These are phyloP conservation scores for Euphorbia celastroides DNA, from an alignment of 441 rosid species.

Conservation along the genomic window DNA sequence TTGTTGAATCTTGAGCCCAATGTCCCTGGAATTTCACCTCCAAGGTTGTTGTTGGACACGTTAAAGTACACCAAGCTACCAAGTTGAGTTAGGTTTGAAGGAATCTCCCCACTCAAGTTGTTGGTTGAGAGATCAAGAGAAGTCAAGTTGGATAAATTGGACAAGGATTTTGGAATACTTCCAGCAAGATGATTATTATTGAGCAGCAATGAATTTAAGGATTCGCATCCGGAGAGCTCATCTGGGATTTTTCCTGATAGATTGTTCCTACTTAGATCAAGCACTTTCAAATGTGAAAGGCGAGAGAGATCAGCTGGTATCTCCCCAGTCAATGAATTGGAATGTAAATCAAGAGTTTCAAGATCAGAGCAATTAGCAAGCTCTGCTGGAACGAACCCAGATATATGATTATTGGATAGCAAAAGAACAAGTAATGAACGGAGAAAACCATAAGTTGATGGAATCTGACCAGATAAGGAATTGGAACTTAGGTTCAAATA, in stretches of 20 bases:
- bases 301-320: slow-evolving; percentile 72
- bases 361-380: slow-evolving; percentile 85
- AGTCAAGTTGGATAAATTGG: slow-evolving; percentile 50
- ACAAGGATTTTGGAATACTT: slow-evolving; percentile 53
- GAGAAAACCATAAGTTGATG: slow-evolving; percentile 70
- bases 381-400: slow-evolving; percentile 67
- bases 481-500: slow-evolving; percentile 72
- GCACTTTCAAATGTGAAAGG: slow-evolving; percentile 45
- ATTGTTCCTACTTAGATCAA: slow-evolving; percentile 68
- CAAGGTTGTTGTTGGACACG: slow-evolving; percentile 64
- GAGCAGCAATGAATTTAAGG: slow-evolving; percentile 45
- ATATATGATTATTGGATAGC: slow-evolving; percentile 60
- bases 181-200: slow-evolving; percentile 67
- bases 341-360: slow-evolving; percentile 66
- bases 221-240: slow-evolving; percentile 46
- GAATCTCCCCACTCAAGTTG: slow-evolving; percentile 75
- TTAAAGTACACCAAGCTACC: slow-evolving; percentile 57
- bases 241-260: slow-evolving; percentile 66
- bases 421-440: slow-evolving; percentile 60
- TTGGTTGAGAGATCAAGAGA: slow-evolving; percentile 70
- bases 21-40: slow-evolving; percentile 63
- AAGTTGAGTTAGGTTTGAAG: slow-evolving; percentile 43
- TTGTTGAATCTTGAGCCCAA: slow-evolving; percentile 61
- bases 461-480: slow-evolving; percentile 63
- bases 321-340: slow-evolving; percentile 51